These are phyloP conservation scores for Lithospermum erythrorhizon DNA, from an alignment of 257 asterid species.

Conservation along the genomic window DNA sequence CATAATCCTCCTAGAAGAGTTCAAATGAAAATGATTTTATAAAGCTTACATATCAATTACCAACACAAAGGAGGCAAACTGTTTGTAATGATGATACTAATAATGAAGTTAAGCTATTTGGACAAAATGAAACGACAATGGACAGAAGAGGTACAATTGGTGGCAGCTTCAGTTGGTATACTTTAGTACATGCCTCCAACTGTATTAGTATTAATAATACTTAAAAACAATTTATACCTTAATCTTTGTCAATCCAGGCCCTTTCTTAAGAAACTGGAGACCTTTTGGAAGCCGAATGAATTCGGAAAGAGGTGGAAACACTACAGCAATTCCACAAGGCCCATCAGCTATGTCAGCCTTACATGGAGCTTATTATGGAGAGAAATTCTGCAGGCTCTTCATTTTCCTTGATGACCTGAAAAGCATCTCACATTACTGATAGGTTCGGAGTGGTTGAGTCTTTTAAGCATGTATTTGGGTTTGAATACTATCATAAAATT, in stretches of 20 bases:
- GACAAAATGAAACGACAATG: background rate
- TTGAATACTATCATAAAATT: too few relatives aligned
- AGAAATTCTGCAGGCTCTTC: conserved; percentile 40
- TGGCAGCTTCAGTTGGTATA: background rate
- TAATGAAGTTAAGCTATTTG: background rate
- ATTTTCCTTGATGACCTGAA: conserved; percentile 35
- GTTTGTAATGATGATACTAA: background rate
- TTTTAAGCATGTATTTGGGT: too few relatives aligned
- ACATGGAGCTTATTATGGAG: conserved; percentile 21
- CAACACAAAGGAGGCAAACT: background rate
- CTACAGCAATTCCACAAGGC: conserved; percentile 6
- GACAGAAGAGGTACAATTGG: background rate
- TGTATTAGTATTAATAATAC: background rate
- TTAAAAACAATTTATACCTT: conserved; percentile 12
- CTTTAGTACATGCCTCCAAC: conserved; percentile 6
- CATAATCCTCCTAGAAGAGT: background rate
- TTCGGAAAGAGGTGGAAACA: conserved; percentile 2
- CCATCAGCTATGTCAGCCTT: conserved; percentile 9
- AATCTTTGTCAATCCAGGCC: conserved; percentile 5
- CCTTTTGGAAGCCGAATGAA: conserved; percentile 15
- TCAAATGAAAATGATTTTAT: too few relatives aligned
- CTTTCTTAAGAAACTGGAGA: conserved; percentile 10
- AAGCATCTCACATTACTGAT: conserved; percentile 1
- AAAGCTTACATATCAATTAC: background rate
- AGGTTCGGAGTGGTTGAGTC: background rate